Evolutionary conservation across 2,329 filamentous ascomycete species (phyloP), one percentile per base, ranked within the genome.

Genomic region (Clonostachys sp.): DNA sequence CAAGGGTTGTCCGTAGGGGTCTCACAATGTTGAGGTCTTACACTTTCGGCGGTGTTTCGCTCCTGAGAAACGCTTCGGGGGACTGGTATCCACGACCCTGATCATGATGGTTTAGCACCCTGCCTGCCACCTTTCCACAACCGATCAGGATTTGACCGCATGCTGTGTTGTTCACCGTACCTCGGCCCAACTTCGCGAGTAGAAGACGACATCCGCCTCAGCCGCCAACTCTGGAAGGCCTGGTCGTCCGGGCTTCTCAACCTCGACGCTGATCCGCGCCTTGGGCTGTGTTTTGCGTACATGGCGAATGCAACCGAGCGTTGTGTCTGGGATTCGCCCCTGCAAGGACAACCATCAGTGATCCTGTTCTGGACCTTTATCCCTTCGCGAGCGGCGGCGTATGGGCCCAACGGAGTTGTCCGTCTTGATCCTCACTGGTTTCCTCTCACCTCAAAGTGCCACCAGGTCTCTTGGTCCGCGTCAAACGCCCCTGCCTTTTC

Each of bases 191-290:
- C 72, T 74, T 56, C 76, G 79, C 12, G 86, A 87, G 65, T 85
- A 89, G 61, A 89, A 88, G n/a, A 89, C 79, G 16, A 87, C 75
- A 57, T 89, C 82, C 20, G 84, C 85, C 54, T 77, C 71, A 36
- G 70, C 69, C 24, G 83, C 83, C 43, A 89, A 72, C 30, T 78
- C 70, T 44, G 71, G 65, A 47, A 89, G 70, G 3, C 82, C 83
- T 30, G 65, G 61, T 12, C 86, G 75, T 12, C 72, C 74, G 3
- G 86, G 85, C 60, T 87, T 89, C 66, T 90, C 86, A 40, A 86
- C 68, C 63, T 90, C 87, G 46, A 89, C 80, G 61, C 86, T 90
- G 58, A 89, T 68, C 42, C 57, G 72, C 42, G 72, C 67, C 5
- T 55, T 59, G 24, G 72, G 74, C 46, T 71, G 67, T 30, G 57